phyloP scores from a whole-genome alignment of 2,329 filamentous ascomycete species.

The Beauveria scarabaeidicola region DNA sequence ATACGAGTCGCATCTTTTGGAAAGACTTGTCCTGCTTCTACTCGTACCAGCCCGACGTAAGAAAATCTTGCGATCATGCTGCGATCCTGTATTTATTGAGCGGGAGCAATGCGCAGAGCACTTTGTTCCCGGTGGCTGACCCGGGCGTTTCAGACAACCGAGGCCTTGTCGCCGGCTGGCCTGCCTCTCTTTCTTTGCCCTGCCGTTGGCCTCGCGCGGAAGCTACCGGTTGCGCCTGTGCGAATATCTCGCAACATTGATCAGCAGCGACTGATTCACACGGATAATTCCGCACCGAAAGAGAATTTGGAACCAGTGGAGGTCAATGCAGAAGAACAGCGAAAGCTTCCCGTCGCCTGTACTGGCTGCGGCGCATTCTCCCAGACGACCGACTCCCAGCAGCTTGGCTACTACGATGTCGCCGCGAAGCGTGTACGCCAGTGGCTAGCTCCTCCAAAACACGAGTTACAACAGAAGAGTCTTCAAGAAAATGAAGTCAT shows the following conservation, averaged over 20 bases:
- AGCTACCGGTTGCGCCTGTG: background rate
- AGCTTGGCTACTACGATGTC: slow-evolving; percentile 49
- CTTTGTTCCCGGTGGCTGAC: slow-evolving; percentile 35
- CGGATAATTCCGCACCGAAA: slow-evolving; percentile 13
- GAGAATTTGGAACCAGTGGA: background rate
- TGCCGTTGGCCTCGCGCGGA: slow-evolving; percentile 23
- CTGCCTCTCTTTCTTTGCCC: slow-evolving; percentile 43
- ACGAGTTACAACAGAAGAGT: slow-evolving; percentile 13
- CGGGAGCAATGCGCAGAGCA: slow-evolving; percentile 34
- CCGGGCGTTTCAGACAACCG: slow-evolving; percentile 33
- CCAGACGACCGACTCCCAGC: slow-evolving; percentile 42
- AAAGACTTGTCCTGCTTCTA: background rate
- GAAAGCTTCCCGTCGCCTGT: slow-evolving; percentile 47
- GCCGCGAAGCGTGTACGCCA: slow-evolving; percentile 41
- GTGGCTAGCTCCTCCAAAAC: slow-evolving; percentile 28
- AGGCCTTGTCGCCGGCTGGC: slow-evolving; percentile 27
- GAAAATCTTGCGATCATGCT: background rate
- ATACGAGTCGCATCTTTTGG: background rate
- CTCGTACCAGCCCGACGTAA: background rate
- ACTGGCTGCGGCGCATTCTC: slow-evolving; percentile 57
- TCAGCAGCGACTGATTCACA: slow-evolving; percentile 22
- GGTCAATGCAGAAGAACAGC: background rate
- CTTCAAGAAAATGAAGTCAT: slow-evolving; percentile 38
- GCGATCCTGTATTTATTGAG: background rate
- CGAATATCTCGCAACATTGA: slow-evolving; percentile 6